Evolutionary conservation across 2,329 filamentous ascomycete species (phyloP), one percentile per base, ranked within the genome.

Genomic region (Calonectria hawksworthii): DNA sequence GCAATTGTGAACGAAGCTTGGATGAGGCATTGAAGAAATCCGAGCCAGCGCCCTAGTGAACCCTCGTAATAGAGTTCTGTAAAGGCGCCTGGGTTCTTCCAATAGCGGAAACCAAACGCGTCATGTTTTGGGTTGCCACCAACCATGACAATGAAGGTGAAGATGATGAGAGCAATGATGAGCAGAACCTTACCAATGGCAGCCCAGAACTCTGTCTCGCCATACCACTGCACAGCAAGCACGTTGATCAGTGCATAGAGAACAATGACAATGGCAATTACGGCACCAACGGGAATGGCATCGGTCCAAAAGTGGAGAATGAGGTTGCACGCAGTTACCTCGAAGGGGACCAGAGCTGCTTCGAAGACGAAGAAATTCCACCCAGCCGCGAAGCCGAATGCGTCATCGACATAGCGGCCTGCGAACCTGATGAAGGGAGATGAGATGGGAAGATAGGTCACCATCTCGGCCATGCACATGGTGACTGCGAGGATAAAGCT

Each of bases 71-170:
- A 92, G 64, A 93, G 88, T 74, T 93, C 90, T 3, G 90, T 89
- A 82, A 96, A 96, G 0, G 94, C 88, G 1, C 94, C 94, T 0
- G 94, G 94, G 0, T 91, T 86, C 5, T 89, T 86, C 91, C 92
- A 93, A 83, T 90, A 92, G 0, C 83, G 89, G 82, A 96, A 96
- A 1, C 94, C 94, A 75, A 94, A 94, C 0, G 90, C 87, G 78
- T 96, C 93, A 47, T 90, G 87, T 0, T 92, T 83, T 0, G 95
- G 95, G 78, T 96, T 97, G 2, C 94, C 95, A 9, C 95, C 95
- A 0, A 97, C 86, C 93, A 97, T 96, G 77, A 92, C 92, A 77
- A 98, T 89, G 81, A 98, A 95, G 2, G 95, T 96, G 86, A 95
- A 96, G 76, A 92, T 80, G 78, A 96, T 90, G 65, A 96, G 88